Percentiles rank a stretch among this genome's conserved stretches.
These are phyloP conservation scores for Bonia amplexicaulis DNA, from an alignment of 176 grass and related monocot genomes.

Conservation along the genomic window DNA sequence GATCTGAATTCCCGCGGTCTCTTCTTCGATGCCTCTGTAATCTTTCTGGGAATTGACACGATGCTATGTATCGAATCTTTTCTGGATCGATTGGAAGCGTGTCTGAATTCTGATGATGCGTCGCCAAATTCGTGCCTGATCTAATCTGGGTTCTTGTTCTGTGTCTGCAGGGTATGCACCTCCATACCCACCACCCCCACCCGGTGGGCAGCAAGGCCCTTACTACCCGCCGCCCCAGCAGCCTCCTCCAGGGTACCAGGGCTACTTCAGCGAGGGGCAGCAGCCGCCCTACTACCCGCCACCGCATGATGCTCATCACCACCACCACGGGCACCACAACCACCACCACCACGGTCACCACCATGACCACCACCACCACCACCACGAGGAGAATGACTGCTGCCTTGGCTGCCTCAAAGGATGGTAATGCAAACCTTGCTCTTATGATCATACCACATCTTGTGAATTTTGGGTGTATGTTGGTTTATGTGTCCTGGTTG, in stretches of 20 bases:
- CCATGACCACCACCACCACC: slow-evolving; percentile 35
- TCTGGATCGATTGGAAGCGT: not conserved
- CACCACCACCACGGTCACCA: slow-evolving; percentile 21
- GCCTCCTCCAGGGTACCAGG: slow-evolving; percentile 75
- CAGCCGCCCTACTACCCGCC: slow-evolving; percentile 43
- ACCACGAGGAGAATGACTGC: slow-evolving; percentile 39
- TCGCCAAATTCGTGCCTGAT: not conserved
- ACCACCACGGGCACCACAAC: slow-evolving; percentile 26
- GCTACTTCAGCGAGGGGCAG: slow-evolving; percentile 62
- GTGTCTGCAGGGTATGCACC: slow-evolving; percentile 51
- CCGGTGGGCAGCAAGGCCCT: slow-evolving; percentile 29
- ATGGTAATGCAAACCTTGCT: slow-evolving; percentile 57
- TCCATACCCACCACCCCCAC: slow-evolving; percentile 44
- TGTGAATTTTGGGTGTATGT: not conserved
- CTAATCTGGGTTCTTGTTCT: slow-evolving; percentile 5
- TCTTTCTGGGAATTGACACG: not conserved
- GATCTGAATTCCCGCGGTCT: not conserved
- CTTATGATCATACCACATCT: not conserved
- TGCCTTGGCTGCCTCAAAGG: slow-evolving; percentile 82
- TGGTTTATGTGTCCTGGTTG: not conserved
- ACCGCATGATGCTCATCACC: slow-evolving; percentile 2
- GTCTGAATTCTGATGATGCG: not conserved
- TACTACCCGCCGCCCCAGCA: slow-evolving; percentile 46
- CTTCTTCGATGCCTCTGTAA: not conserved
- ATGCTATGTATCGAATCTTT: not conserved